These are phyloP conservation scores for Citrullus colocynthis DNA, from an alignment of 306 rosid genomes.

Conservation along the genomic window DNA sequence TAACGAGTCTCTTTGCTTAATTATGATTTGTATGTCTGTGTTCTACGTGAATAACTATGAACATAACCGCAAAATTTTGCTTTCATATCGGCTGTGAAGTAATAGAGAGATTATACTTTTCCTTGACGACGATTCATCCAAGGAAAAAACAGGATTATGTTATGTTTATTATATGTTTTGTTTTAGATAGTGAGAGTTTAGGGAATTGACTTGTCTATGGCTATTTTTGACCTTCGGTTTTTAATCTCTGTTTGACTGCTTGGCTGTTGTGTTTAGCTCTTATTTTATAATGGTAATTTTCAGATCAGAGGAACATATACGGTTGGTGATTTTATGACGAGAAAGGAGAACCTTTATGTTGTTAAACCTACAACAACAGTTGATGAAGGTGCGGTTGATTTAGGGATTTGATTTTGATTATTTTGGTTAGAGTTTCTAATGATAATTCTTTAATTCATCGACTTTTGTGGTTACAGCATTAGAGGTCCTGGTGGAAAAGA, in stretches of 20 bases:
- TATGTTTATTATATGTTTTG: background rate
- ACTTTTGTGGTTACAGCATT: slow-evolving; percentile 36
- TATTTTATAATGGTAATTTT: slow-evolving; percentile 1
- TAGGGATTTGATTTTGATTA: background rate
- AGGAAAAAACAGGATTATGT: background rate
- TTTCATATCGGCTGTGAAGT: background rate
- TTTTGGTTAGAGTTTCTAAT: background rate
- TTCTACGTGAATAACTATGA: background rate
- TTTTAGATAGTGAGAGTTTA: background rate
- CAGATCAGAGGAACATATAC: slow-evolving; percentile 46
- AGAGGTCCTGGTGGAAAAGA: slow-evolving; percentile 60
- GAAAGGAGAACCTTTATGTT: slow-evolving; percentile 41
- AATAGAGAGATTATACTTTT: background rate
- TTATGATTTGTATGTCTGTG: background rate
- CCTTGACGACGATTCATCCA: background rate
- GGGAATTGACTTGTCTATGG: background rate
- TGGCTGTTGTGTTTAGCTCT: background rate
- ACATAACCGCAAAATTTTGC: background rate
- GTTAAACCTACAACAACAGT: slow-evolving; percentile 67
- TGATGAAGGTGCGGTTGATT: slow-evolving; percentile 50
- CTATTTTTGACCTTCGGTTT: background rate
- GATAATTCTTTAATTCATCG: background rate
- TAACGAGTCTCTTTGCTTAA: background rate
- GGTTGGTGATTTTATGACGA: slow-evolving; percentile 89
- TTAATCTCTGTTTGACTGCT: background rate